phyloP scores from a whole-genome alignment of 768 basidiomycete genomes.

The Leucosporidium creatinivorum region DNA sequence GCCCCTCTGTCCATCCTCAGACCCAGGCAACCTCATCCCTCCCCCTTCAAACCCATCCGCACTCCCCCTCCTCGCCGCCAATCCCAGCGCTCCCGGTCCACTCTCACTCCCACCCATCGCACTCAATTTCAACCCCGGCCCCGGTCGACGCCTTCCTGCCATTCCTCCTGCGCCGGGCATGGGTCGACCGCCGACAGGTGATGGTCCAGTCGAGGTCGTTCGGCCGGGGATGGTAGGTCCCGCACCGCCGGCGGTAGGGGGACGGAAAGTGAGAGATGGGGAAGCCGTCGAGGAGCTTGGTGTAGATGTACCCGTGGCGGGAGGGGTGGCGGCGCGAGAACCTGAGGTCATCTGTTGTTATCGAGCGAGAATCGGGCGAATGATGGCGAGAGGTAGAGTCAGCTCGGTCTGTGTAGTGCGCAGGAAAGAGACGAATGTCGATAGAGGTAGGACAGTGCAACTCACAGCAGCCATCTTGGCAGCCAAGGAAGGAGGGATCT shows the following conservation, averaged over 20 bases:
- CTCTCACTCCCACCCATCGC: conserved; percentile 48
- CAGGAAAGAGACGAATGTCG: not conserved
- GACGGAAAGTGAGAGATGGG: conserved; percentile 4
- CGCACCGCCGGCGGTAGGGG: conserved; percentile 6
- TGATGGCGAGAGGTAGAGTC: not conserved
- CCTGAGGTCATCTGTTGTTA: not conserved
- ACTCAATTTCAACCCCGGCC: no score
- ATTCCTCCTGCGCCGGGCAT: not conserved
- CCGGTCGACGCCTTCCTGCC: no score
- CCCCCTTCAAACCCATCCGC: conserved; percentile 39
- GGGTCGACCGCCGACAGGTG: conserved; percentile 43
- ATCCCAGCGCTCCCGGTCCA: conserved; percentile 60
- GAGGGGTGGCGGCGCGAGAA: not conserved
- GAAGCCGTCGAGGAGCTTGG: no score
- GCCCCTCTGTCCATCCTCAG: not conserved
- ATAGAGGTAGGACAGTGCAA: conserved; percentile 13
- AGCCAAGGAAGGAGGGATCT: conserved; percentile 77
- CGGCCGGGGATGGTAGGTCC: not conserved
- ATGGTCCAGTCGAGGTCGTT: conserved; percentile 36
- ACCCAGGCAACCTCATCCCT: conserved; percentile 33
- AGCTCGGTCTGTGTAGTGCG: not conserved
- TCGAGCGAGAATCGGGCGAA: conserved; percentile 7
- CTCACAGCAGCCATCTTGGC: conserved; percentile 87
- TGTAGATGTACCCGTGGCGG: not conserved
- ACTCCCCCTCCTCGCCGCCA: conserved; percentile 53